These are phyloP conservation scores for Schizophyllum amplum DNA, from an alignment of 1,284 basidiomycete genomes.

Conservation along the genomic window DNA sequence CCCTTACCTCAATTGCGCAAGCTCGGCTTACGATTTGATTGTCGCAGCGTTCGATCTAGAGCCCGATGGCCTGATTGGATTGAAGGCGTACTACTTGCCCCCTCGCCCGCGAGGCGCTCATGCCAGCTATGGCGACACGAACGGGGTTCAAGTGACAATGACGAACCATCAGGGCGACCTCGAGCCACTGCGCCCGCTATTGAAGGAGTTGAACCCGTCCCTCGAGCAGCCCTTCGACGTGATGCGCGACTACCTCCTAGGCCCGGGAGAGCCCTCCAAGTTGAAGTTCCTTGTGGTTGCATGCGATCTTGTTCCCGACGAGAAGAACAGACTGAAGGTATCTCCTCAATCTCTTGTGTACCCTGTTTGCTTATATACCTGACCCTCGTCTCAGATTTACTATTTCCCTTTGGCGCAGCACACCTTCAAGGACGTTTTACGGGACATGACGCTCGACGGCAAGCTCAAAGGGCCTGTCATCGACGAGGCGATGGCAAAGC, in stretches of 20 bases:
- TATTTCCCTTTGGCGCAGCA: conserved; percentile 11
- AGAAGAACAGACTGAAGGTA: conserved; percentile 14
- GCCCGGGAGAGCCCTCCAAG: conserved; percentile 8
- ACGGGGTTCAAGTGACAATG: neutral
- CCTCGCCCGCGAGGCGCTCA: conserved; percentile 2
- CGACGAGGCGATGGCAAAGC: conserved; percentile 10
- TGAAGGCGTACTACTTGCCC: conserved; percentile 15
- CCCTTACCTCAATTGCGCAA: neutral
- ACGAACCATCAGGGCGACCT: conserved; percentile 10
- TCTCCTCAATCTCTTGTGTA: neutral
- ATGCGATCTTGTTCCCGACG: conserved; percentile 8
- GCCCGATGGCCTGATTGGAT: conserved; percentile 11
- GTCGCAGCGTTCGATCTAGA: conserved; percentile 12
- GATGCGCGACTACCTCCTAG: conserved; percentile 8
- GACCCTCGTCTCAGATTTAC: neutral
- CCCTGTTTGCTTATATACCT: neutral
- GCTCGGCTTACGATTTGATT: neutral
- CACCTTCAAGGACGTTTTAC: conserved; percentile 12
- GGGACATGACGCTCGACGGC: conserved; percentile 13
- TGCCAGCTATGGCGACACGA: neutral
- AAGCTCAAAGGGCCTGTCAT: conserved; percentile 10
- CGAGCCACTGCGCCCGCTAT: conserved; percentile 7
- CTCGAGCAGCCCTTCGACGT: conserved; percentile 9
- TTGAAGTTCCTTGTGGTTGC: conserved; percentile 12
- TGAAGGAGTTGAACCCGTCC: conserved; percentile 9